Evolutionary conservation across 768 basidiomycete species (phyloP).

Genomic region (Leccinum barrowsii): DNA sequence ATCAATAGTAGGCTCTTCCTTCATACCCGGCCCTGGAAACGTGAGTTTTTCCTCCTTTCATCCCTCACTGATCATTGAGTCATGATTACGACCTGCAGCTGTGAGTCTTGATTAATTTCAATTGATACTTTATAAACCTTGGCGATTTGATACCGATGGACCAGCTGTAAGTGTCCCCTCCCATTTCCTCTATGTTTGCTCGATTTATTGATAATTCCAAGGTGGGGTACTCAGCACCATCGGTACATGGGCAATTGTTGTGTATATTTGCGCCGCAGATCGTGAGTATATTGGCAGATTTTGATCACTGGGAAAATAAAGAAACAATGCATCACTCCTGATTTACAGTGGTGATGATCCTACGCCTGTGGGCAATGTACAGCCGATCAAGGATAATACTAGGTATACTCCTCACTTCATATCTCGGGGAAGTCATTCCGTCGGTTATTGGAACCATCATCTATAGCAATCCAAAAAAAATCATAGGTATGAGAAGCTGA

Average conservation of each 20-base stretch:
- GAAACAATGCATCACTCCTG: not conserved
- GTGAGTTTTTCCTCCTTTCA: not conserved
- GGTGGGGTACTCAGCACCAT: not conserved
- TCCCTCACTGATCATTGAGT: not conserved
- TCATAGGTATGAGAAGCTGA: not conserved
- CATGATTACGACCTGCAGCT: not conserved
- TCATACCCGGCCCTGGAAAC: not conserved
- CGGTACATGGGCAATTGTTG: not conserved
- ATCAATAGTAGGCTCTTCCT: constrained; percentile 2
- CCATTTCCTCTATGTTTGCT: not conserved
- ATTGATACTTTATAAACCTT: not conserved
- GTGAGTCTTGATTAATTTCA: not conserved
- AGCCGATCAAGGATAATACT: not conserved
- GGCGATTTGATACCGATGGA: not conserved
- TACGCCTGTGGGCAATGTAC: not conserved
- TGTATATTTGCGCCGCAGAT: not conserved
- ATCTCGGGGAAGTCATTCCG: not conserved
- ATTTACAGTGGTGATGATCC: not conserved
- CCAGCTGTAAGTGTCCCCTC: not conserved
- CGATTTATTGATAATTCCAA: not conserved
- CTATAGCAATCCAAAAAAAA: not conserved
- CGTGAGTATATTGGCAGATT: not conserved
- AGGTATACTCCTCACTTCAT: not conserved
- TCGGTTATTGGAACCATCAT: not conserved
- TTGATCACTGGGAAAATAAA: not conserved